Percentiles rank a stretch among this genome's conserved stretches.
These are phyloP conservation scores for Kazachstania sp. DNA, from an alignment of 1,139 yeast species.

Conservation along the genomic window DNA sequence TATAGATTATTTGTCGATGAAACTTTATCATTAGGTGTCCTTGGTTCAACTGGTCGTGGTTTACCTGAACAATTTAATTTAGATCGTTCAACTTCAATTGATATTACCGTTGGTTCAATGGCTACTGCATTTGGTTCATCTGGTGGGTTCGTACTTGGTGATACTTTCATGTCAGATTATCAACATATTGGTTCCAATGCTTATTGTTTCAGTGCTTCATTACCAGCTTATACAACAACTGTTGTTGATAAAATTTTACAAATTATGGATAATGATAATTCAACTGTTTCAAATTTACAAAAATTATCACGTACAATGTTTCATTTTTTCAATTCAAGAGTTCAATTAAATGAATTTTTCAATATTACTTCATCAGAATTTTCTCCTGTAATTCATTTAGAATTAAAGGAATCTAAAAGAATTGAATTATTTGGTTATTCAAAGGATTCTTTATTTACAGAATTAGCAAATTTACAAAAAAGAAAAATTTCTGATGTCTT, in stretches of 20 bases:
- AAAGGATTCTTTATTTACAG: conserved; percentile 23
- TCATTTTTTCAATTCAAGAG: conserved; percentile 32
- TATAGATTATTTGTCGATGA: conserved; percentile 85
- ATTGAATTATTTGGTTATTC: conserved; percentile 21
- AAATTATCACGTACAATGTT: conserved; percentile 34
- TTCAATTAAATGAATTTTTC: conserved; percentile 34
- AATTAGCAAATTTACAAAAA: conserved; percentile 24
- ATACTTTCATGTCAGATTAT: conserved; percentile 74
- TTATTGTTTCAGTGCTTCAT: conserved; percentile 87
- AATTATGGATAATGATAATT: conserved; percentile 35
- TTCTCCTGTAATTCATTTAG: conserved; percentile 64
- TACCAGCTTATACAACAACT: conserved; percentile 85
- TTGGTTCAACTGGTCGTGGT: conserved; percentile 85
- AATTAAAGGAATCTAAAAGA: conserved; percentile 38
- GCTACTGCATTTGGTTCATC: conserved; percentile 79
- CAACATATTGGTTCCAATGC: conserved; percentile 87
- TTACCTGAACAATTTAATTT: conserved; percentile 57
- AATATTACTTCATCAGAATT: conserved; percentile 48
- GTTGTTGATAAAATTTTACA: conserved; percentile 57
- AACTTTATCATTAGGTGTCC: conserved; percentile 72
- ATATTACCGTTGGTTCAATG: conserved; percentile 80
- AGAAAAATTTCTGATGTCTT: conserved; percentile 29
- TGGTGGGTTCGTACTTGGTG: conserved; percentile 94
- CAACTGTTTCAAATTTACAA: conserved; percentile 32
- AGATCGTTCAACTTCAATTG: conserved; percentile 53